Conservation (phyloP, 2,329 filamentous ascomycete genomes). For the Talaromyces atroroseus region DNA sequence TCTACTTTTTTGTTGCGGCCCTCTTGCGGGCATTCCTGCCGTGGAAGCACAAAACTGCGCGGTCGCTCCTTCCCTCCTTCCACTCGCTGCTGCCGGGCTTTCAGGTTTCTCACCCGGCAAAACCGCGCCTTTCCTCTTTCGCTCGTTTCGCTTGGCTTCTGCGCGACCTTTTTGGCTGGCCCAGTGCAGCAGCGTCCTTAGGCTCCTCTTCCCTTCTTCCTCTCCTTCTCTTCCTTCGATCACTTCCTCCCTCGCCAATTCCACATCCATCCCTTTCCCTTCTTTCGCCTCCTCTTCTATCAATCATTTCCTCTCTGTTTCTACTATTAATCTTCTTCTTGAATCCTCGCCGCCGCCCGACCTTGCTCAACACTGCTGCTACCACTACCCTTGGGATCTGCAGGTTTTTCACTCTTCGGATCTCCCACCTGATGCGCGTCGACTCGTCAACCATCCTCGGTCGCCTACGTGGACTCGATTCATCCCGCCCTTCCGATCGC, state of each 20-base stretch:
- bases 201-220: conserved; percentile 13
- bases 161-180: conserved; percentile 23
- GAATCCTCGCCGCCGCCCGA: conserved; percentile 2
- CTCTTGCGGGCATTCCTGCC: not conserved
- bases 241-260: conserved; percentile 12
- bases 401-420: conserved; percentile 16
- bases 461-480: conserved; percentile 17
- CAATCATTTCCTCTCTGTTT: conserved; percentile 7
- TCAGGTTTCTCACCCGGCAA: conserved; percentile 3
- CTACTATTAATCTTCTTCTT: conserved; percentile 8
- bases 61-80: not conserved
- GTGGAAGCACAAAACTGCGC: not conserved
- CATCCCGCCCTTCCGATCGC: conserved; percentile 9
- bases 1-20: not conserved
- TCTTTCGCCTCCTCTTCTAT: conserved; percentile 14
- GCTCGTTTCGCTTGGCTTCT: conserved; percentile 18
- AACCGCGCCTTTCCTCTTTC: conserved; percentile 24
- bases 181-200: conserved; percentile 18
- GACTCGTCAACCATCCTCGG: conserved; percentile 6
- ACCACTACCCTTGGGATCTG: not conserved
- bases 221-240: conserved; percentile 9
- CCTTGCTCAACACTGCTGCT: not conserved
- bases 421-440: conserved; percentile 20
- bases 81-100: not conserved
- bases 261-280: conserved; percentile 13